Evolutionary conservation across 2,329 filamentous ascomycete species (phyloP).

Genomic region (Teratosphaeria epicoccoides): DNA sequence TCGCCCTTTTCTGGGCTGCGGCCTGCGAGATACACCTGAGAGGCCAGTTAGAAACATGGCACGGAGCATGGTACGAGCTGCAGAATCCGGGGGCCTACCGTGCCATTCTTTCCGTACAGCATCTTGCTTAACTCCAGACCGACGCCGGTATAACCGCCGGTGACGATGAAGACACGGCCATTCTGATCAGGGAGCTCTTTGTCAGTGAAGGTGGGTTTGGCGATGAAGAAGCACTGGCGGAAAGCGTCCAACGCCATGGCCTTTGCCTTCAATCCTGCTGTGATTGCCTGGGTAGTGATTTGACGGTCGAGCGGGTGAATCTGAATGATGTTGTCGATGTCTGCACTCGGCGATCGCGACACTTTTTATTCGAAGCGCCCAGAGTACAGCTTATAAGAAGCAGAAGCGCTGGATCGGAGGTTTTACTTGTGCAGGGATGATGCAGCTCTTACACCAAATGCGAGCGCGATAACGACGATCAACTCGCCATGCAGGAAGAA

Average conservation of each 20-base stretch:
- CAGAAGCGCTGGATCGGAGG: too few species aligned
- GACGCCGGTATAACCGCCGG: slow-evolving; percentile 38
- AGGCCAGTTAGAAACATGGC: neutral
- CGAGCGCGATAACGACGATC: too few species aligned
- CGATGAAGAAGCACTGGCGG: slow-evolving; percentile 20
- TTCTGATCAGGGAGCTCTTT: slow-evolving; percentile 32
- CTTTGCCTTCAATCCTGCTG: neutral
- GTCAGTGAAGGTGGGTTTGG: slow-evolving; percentile 33
- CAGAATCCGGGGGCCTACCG: slow-evolving; percentile 14
- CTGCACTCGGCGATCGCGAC: too few species aligned
- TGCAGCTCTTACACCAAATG: too few species aligned
- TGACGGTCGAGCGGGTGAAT: too few species aligned
- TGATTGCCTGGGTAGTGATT: neutral
- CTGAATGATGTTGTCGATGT: too few species aligned
- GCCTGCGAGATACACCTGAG: slow-evolving; percentile 41
- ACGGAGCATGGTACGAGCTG: neutral
- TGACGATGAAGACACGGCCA: slow-evolving; percentile 44
- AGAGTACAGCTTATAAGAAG: too few species aligned
- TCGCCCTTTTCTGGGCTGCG: slow-evolving; percentile 38
- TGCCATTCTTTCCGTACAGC: slow-evolving; percentile 44
- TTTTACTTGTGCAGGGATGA: too few species aligned
- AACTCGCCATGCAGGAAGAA: too few species aligned
- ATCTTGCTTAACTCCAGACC: slow-evolving; percentile 44
- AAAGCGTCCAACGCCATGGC: slow-evolving; percentile 7
- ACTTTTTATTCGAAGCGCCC: too few species aligned